Conservation (phyloP, 2,329 filamentous ascomycete species). For the Exserohilum rostratum region DNA sequence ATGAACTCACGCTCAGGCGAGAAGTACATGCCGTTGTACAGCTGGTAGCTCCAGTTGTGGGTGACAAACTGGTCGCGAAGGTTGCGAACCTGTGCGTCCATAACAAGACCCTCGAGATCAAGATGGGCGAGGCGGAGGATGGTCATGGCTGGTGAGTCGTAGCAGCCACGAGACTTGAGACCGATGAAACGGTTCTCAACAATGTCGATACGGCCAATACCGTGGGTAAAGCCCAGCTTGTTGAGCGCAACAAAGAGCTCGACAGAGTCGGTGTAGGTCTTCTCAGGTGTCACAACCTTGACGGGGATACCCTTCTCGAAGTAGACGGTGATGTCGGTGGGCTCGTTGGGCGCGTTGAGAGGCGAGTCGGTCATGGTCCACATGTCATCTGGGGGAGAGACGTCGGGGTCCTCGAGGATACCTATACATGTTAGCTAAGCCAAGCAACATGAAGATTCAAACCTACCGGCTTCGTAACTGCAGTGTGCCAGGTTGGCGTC, state of each 20-base stretch:
- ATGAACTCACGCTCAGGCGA: constrained; percentile 74
- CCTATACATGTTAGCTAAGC: constrained; percentile 22
- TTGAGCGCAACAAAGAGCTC: constrained; percentile 76
- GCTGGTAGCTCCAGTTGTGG: constrained; percentile 50
- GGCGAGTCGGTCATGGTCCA: constrained; percentile 78
- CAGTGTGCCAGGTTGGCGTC: constrained; percentile 78
- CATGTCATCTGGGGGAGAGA: constrained; percentile 75
- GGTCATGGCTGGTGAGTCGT: constrained; percentile 62
- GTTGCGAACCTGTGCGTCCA: constrained; percentile 71
- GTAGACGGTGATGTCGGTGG: constrained; percentile 72
- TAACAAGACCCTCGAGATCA: constrained; percentile 69
- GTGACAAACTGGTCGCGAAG: constrained; percentile 75
- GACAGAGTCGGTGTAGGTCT: constrained; percentile 70
- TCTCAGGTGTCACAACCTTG: constrained; percentile 64
- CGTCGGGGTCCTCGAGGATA: constrained; percentile 69
- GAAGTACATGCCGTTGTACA: constrained; percentile 71
- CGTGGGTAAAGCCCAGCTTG: constrained; percentile 72
- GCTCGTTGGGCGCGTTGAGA: constrained; percentile 70
- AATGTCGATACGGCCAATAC: constrained; percentile 82
- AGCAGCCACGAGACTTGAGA: constrained; percentile 80
- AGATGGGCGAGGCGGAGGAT: constrained; percentile 63
- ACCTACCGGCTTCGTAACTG: constrained; percentile 74
- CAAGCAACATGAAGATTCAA: too few relatives aligned
- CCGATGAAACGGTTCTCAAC: constrained; percentile 83
- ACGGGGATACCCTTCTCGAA: constrained; percentile 78